Percentiles rank a stretch among this genome's conserved stretches.
Evolutionary conservation across 352 stramenopile genomes (phyloP).

Genomic region (Pythium biforme): DNA sequence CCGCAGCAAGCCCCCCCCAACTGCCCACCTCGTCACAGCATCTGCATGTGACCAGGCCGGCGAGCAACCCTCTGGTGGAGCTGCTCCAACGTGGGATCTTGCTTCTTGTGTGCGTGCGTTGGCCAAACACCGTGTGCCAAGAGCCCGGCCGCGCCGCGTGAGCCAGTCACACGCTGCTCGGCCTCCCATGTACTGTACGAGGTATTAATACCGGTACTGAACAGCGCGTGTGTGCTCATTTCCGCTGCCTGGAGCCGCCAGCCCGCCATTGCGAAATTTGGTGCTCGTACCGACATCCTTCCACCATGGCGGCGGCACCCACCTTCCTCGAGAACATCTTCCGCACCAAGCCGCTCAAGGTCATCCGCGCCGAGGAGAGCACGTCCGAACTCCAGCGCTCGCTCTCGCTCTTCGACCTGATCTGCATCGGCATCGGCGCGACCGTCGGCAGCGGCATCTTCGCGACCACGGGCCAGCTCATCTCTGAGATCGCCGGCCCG

Average conservation of each 20-base stretch:
- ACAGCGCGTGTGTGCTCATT: neutral
- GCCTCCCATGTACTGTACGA: neutral
- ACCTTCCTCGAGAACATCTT: slow-evolving; percentile 51
- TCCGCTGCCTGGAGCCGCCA: neutral
- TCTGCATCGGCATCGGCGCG: slow-evolving; percentile 89
- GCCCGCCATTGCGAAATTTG: neutral
- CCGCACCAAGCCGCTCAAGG: slow-evolving; percentile 68
- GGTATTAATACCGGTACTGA: neutral
- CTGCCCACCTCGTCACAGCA: neutral
- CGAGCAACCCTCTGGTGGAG: neutral
- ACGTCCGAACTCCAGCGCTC: slow-evolving; percentile 59
- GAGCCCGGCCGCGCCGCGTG: neutral
- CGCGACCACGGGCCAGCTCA: slow-evolving; percentile 70
- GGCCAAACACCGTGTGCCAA: neutral
- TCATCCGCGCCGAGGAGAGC: slow-evolving; percentile 76
- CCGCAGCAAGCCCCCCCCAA: neutral
- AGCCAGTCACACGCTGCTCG: neutral
- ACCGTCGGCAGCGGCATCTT: slow-evolving; percentile 93
- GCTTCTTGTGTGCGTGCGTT: neutral
- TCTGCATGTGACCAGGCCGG: slow-evolving; percentile 4
- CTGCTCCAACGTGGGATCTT: neutral
- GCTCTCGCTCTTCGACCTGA: slow-evolving; percentile 86
- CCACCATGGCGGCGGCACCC: neutral
- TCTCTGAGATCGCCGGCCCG: slow-evolving; percentile 74
- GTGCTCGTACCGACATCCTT: neutral